phyloP scores from a whole-genome alignment of 106 monocot genomes.

The Allium sativum region DNA sequence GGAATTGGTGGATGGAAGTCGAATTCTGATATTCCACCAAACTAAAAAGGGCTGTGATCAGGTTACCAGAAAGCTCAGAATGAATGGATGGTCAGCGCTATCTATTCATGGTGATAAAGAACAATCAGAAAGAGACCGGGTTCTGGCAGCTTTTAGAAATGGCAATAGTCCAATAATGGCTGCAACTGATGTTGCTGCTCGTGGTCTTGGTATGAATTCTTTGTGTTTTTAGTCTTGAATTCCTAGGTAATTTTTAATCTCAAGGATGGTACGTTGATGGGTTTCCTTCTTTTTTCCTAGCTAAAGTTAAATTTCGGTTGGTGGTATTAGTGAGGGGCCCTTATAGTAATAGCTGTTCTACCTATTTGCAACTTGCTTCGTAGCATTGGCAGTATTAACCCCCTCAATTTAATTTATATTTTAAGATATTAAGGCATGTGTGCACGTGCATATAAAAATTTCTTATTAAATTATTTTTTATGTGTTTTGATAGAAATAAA shows the following conservation, averaged over 20 bases:
- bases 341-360: slow-evolving; percentile 55
- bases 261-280: slow-evolving; percentile 50
- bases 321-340: slow-evolving; percentile 43
- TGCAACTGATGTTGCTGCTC: slow-evolving; percentile 98
- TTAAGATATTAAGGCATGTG: too few species aligned
- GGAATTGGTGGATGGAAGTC: slow-evolving; percentile 84
- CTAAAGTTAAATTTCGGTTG: slow-evolving; percentile 50
- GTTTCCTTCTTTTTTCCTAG: slow-evolving; percentile 61
- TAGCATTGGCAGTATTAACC: slow-evolving; percentile 55
- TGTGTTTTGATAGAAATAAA: too few species aligned
- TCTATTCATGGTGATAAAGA: slow-evolving; percentile 98
- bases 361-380: slow-evolving; percentile 35
- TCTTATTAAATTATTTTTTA: too few species aligned
- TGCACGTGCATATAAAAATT: too few species aligned
- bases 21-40: slow-evolving; percentile 82
- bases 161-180: slow-evolving; percentile 95
- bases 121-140: slow-evolving; percentile 97
- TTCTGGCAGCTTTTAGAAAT: slow-evolving; percentile 83
- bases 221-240: slow-evolving; percentile 36
- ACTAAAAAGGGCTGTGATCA: slow-evolving; percentile 96
- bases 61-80: slow-evolving; percentile 85
- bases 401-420: too few species aligned
- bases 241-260: slow-evolving; percentile 22
- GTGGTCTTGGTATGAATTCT: slow-evolving; percentile 95
- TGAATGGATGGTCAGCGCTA: slow-evolving; percentile 93